Base-by-base conservation (phyloP, 192 early-diverging fungal species). In the Martensiomyces pterosporus region DNA sequence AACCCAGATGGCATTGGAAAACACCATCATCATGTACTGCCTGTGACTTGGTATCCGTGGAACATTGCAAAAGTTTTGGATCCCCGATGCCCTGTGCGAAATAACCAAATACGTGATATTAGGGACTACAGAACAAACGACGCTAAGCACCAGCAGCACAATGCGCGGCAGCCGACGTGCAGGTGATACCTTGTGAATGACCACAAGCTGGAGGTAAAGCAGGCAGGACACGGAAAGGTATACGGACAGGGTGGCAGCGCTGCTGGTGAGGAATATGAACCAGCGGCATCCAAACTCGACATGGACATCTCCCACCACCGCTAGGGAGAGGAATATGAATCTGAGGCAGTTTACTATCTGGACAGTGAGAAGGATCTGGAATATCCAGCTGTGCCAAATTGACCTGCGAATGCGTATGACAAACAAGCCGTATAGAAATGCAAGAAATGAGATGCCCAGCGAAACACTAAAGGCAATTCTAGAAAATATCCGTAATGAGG, bases 201-300 rank as follows among this genome's bases (percentile, higher is more conserved):
- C 39, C 4, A 63, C 49, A 5, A 70, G 35, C 14, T 70, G 67
- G 13, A 70, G 49, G 15, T 70, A 70, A 5, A 70, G 35, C 18
- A 63, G 60, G 26, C 60, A 62, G 29, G 62, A 63, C 25, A 58
- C 36, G 24, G 49, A 55, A 22, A 55, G 21, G 29, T 43, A 35
- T n/a, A 44, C 41, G n/a, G 42, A 42, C 23, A 53, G 9, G 16
- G 38, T 23, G 22, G 32, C 27, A 3, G 24, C 13, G 21, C 18
- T 40, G 39, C 43, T 52, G 32, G 49, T 58, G 1, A 63, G 41
- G 41, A 62, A 70, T 14, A 70, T 4, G n/a, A 63, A 0, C n/a
- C 10, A 18, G 10, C 67, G 54, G 17, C 67, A 70, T 27, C 55
- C 60, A 55, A 58, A 44, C 9, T 55, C 60, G 1, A 40, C 29